Conservation (phyloP, 2,329 filamentous ascomycete genomes). For the Cryphonectria carpinicola region DNA sequence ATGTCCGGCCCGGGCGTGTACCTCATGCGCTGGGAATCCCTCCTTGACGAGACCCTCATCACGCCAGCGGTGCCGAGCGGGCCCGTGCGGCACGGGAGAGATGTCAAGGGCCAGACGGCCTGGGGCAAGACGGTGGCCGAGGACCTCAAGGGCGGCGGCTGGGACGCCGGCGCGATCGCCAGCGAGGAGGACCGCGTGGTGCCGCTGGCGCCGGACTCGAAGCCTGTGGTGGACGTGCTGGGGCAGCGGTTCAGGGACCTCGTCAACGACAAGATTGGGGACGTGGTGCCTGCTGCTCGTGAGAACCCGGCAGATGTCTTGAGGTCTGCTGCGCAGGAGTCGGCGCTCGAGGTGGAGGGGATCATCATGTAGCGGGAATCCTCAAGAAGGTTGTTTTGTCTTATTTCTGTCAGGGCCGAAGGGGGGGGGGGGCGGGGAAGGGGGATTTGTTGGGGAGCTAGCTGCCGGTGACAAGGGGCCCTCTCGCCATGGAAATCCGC, state of each 20-base stretch:
- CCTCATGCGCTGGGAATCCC: slow-evolving; percentile 70
- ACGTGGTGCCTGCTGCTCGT: slow-evolving; percentile 13
- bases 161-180: slow-evolving; percentile 28
- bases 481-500: background rate
- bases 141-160: slow-evolving; percentile 27
- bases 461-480: too few relatives aligned
- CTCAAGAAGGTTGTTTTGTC: background rate
- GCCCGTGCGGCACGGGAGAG: slow-evolving; percentile 55
- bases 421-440: too few relatives aligned
- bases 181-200: slow-evolving; percentile 21
- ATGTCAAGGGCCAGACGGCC: slow-evolving; percentile 50
- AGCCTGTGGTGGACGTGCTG: slow-evolving; percentile 20
- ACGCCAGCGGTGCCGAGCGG: slow-evolving; percentile 62
- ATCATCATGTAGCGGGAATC: background rate
- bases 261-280: slow-evolving; percentile 19
- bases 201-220: slow-evolving; percentile 22
- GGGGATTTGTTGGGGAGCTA: too few relatives aligned
- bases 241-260: slow-evolving; percentile 19
- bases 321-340: background rate
- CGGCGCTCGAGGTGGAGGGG: background rate
- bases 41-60: slow-evolving; percentile 71
- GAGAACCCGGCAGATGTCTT: background rate
- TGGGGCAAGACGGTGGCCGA: slow-evolving; percentile 49
- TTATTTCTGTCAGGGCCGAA: too few relatives aligned
- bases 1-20: slow-evolving; percentile 72